These are phyloP conservation scores for Leptomonas pyrrhocoris DNA, from an alignment of 208 protist genomes.

Conservation along the genomic window DNA sequence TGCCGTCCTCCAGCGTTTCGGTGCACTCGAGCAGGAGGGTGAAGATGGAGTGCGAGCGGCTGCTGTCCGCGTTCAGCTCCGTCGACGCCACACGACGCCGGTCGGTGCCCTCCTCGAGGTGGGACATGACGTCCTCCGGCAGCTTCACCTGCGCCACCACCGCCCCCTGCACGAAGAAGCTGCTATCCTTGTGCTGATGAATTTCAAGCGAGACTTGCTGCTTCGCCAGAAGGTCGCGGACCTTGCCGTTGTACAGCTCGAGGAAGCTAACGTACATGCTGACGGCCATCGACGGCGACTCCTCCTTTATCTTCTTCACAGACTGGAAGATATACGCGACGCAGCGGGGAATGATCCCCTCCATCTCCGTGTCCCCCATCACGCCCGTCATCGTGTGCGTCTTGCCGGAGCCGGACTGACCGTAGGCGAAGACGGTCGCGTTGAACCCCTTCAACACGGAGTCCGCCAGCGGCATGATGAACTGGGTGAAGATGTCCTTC, in stretches of 20 bases:
- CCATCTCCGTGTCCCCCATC: constrained; percentile 56
- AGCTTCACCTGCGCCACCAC: constrained; percentile 79
- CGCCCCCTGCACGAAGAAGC: constrained; percentile 85
- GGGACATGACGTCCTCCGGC: constrained; percentile 68
- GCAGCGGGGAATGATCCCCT: constrained; percentile 83
- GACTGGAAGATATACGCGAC: constrained; percentile 81
- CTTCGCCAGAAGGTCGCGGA: constrained; percentile 84
- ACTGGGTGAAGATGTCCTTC: constrained; percentile 87
- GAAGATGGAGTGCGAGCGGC: constrained; percentile 92
- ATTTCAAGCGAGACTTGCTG: constrained; percentile 86
- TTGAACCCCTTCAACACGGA: constrained; percentile 91
- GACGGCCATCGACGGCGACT: constrained; percentile 47
- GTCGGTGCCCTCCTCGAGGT: constrained; percentile 90
- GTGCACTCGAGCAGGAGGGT: constrained; percentile 83
- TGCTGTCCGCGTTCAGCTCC: constrained; percentile 91
- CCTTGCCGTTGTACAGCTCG: constrained; percentile 92
- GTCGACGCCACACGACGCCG: constrained; percentile 80
- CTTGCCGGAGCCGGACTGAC: constrained; percentile 95
- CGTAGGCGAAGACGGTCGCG: constrained; percentile 95
- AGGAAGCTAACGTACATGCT: constrained; percentile 85
- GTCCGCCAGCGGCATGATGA: constrained; percentile 86
- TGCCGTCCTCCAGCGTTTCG: constrained; percentile 79
- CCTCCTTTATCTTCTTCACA: constrained; percentile 53
- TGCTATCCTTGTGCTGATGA: constrained; percentile 83
- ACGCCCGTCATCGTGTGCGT: constrained; percentile 93